These are phyloP conservation scores for Vachellia pachyceras DNA, from an alignment of 306 rosid genomes.

Conservation along the genomic window DNA sequence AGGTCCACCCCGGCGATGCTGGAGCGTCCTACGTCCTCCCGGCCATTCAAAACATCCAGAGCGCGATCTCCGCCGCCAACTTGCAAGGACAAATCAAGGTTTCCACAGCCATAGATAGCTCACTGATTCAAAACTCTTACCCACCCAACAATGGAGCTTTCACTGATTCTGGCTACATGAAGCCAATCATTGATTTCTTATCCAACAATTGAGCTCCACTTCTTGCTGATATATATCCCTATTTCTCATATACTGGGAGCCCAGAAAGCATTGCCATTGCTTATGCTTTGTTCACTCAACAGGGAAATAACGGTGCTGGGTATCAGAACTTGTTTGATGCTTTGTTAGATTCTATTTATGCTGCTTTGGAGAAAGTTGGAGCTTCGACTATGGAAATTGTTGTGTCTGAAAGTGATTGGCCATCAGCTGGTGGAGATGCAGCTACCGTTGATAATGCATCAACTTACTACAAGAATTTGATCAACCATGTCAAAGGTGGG, in stretches of 20 bases:
- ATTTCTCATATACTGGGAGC: constrained; percentile 28
- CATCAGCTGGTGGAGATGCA: constrained; percentile 48
- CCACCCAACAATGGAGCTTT: too few relatives aligned
- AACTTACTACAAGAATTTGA: constrained; percentile 54
- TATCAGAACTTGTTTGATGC: constrained; percentile 62
- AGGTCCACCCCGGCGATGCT: too few relatives aligned
- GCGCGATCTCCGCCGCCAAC: too few relatives aligned
- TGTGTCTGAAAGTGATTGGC: constrained; percentile 81
- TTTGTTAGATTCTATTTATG: constrained; percentile 52
- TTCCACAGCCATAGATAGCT: too few relatives aligned
- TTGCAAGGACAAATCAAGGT: too few relatives aligned
- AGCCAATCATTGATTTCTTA: constrained; percentile 49
- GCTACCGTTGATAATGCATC: constrained; percentile 48
- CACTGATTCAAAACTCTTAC: too few relatives aligned
- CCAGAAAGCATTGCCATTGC: constrained; percentile 1
- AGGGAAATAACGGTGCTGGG: constrained; percentile 34
- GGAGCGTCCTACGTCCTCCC: too few relatives aligned
- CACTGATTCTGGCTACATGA: too few relatives aligned
- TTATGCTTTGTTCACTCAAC: constrained; percentile 60
- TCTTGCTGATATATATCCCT: constrained; percentile 68
- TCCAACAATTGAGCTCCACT: constrained; percentile 54
- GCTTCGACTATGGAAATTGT: constrained; percentile 47
- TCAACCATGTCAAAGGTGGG: constrained; percentile 48
- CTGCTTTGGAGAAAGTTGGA: constrained; percentile 58
- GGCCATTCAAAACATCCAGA: too few relatives aligned